Percentiles rank a stretch among this genome's conserved stretches.
Conservation (phyloP, 163 green algal species). For the Chlorella variabilis region DNA sequence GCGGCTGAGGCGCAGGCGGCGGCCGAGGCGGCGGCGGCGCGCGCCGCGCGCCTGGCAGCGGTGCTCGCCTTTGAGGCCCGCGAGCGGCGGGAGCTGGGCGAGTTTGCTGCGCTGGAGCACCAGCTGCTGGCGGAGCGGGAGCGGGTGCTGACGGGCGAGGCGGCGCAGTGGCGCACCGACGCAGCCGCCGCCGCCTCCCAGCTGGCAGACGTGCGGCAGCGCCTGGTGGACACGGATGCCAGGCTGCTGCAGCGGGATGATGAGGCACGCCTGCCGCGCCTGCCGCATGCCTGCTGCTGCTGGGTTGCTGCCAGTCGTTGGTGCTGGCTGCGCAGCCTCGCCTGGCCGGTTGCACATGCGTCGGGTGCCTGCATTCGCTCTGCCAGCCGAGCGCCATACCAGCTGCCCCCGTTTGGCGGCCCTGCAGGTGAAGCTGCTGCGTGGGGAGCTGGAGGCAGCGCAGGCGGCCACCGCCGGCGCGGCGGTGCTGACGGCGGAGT, state of each 20-base stretch:
- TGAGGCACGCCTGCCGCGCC: background rate
- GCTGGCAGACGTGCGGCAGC: slow-evolving; percentile 35
- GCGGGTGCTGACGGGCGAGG: background rate
- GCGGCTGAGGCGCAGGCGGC: background rate
- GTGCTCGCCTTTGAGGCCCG: background rate
- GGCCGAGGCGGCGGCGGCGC: background rate
- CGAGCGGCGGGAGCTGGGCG: background rate
- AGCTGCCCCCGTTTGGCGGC: background rate
- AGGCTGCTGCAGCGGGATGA: slow-evolving; percentile 31
- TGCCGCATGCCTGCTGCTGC: too few relatives aligned
- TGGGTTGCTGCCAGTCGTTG: background rate
- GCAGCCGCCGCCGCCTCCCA: background rate
- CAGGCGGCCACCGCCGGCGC: background rate
- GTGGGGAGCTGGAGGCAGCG: background rate
- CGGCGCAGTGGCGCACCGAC: background rate
- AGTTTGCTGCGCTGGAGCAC: slow-evolving; percentile 23
- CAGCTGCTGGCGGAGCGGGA: background rate
- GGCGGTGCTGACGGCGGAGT: background rate
- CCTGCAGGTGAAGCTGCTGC: slow-evolving; percentile 19
- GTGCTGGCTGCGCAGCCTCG: too few relatives aligned
- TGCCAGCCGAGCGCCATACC: too few relatives aligned
- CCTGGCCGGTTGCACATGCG: too few relatives aligned
- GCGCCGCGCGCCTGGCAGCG: background rate
- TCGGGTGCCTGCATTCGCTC: too few relatives aligned
- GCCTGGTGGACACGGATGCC: slow-evolving; percentile 40